Conservation (phyloP, 2,329 filamentous ascomycete species). For the Aspergillus cejpii region DNA sequence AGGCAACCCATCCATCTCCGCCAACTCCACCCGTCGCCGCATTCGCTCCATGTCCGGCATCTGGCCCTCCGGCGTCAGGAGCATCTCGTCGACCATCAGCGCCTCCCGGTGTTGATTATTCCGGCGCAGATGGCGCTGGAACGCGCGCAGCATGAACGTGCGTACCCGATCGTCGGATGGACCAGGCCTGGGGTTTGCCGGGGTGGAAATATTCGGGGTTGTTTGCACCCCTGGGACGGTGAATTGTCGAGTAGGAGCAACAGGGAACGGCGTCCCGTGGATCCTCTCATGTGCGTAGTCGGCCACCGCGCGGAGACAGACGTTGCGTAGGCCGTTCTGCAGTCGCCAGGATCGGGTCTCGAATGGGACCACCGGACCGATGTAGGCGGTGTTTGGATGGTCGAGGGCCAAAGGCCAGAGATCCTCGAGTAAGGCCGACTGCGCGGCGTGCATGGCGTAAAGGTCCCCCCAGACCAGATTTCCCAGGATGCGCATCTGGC, state of each 20-base stretch:
- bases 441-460: conserved; percentile 15
- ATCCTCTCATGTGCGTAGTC: conserved; percentile 6
- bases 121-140: not conserved
- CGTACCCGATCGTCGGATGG: not conserved
- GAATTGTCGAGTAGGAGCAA: too few species aligned
- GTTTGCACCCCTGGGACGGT: too few species aligned
- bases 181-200: not conserved
- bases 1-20: not conserved
- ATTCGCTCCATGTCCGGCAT: not conserved
- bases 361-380: conserved; percentile 17
- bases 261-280: not conserved
- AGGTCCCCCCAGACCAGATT: conserved; percentile 28
- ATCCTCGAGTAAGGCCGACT: conserved; percentile 14
- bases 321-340: conserved; percentile 7
- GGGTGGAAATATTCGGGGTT: too few species aligned
- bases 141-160: not conserved
- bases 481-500: conserved; percentile 25
- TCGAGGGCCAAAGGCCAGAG: conserved; percentile 26
- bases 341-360: conserved; percentile 9
- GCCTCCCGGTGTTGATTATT: not conserved
- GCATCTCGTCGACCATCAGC: not conserved
- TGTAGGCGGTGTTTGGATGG: conserved; percentile 25
- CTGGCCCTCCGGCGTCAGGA: not conserved
- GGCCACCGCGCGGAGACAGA: conserved; percentile 4
- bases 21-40: not conserved